phyloP scores from a whole-genome alignment of 768 basidiomycete species.

The Mycena floridula region DNA sequence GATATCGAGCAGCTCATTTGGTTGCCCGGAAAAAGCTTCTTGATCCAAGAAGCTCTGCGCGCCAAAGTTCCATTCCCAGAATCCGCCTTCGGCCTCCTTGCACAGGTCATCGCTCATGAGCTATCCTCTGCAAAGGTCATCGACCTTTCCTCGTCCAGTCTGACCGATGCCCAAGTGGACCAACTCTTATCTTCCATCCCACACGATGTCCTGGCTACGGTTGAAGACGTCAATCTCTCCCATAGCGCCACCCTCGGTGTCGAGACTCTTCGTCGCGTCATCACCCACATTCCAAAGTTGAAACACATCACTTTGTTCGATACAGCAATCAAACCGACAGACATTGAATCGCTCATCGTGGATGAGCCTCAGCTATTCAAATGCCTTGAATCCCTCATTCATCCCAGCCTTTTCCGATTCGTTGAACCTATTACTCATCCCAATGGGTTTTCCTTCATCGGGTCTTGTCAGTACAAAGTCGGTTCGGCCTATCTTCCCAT shows the following conservation, averaged over 20 bases:
- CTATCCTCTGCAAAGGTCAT: conserved; percentile 5
- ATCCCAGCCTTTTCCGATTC: conserved; percentile 18
- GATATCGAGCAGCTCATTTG: conserved; percentile 23
- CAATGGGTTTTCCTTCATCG: conserved; percentile 13
- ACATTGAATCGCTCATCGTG: conserved; percentile 15
- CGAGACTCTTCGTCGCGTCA: conserved; percentile 15
- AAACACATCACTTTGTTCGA: conserved; percentile 19
- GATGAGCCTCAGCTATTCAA: conserved; percentile 20
- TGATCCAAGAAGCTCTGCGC: conserved; percentile 14
- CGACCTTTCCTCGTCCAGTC: conserved; percentile 20
- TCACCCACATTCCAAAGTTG: conserved; percentile 15
- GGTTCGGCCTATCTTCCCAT: conserved; percentile 12
- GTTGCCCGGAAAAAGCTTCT: conserved; percentile 21
- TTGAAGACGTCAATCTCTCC: conserved; percentile 21
- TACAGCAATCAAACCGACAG: conserved; percentile 15
- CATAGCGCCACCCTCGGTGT: conserved; percentile 13
- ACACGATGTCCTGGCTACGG: neutral
- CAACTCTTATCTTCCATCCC: conserved; percentile 7
- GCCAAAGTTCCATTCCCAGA: conserved; percentile 20
- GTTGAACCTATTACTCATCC: conserved; percentile 9
- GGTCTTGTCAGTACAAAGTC: neutral
- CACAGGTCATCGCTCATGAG: conserved; percentile 10
- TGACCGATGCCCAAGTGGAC: conserved; percentile 19
- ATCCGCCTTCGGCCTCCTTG: conserved; percentile 17
- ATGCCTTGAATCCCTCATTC: conserved; percentile 21